Conservation (phyloP, 805 yeast species). For the Candida silvatica region DNA sequence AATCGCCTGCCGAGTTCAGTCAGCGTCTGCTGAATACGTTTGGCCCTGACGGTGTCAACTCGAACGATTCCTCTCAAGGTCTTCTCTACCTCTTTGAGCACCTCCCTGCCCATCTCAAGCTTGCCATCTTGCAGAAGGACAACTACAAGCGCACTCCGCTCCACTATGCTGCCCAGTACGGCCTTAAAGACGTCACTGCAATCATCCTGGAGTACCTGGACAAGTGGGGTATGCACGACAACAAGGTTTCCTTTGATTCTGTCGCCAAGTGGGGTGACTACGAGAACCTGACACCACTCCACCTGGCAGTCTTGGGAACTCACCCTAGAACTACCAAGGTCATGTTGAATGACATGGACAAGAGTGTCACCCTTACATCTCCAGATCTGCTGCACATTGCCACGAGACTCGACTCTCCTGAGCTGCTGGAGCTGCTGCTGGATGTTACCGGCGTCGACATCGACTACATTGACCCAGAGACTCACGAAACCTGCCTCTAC, state of each 20-base stretch:
- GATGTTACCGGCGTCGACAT: conserved; percentile 52
- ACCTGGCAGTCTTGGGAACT: conserved; percentile 71
- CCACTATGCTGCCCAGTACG: conserved; percentile 86
- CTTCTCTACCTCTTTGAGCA: conserved; percentile 49
- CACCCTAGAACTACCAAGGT: conserved; percentile 71
- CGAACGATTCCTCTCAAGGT: conserved; percentile 51
- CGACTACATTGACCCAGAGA: conserved; percentile 45
- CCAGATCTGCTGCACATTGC: conserved; percentile 59
- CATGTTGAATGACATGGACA: conserved; percentile 38
- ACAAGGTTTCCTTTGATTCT: conserved; percentile 46
- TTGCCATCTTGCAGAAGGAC: conserved; percentile 58
- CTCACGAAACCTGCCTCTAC: conserved; percentile 76
- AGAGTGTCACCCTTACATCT: conserved; percentile 30
- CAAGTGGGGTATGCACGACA: conserved; percentile 52
- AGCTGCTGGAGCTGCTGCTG: conserved; percentile 45
- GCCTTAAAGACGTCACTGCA: conserved; percentile 55
- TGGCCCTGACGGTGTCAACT: conserved; percentile 56
- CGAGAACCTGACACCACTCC: conserved; percentile 75
- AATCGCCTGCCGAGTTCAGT: conserved; percentile 42
- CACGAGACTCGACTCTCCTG: conserved; percentile 53
- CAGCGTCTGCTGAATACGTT: conserved; percentile 42
- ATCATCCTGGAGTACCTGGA: conserved; percentile 47
- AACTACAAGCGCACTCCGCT: conserved; percentile 76
- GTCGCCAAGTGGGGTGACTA: conserved; percentile 61
- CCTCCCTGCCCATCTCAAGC: conserved; percentile 44